These are phyloP conservation scores for Anthracocystis walkeri DNA, from an alignment of 1,284 basidiomycete genomes.

Conservation along the genomic window DNA sequence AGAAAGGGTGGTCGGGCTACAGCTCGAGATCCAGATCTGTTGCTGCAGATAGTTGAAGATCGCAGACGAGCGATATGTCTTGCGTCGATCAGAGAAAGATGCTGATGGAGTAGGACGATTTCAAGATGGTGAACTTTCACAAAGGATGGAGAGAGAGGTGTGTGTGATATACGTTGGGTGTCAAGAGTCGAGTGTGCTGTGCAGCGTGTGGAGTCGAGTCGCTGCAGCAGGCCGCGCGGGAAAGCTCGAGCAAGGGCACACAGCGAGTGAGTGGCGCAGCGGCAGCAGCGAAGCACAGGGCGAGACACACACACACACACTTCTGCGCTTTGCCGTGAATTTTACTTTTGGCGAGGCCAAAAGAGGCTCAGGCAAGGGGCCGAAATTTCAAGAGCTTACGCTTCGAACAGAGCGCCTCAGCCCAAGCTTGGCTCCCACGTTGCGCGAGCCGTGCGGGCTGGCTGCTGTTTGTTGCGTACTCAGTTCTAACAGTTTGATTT, in stretches of 20 bases:
- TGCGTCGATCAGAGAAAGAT: not conserved
- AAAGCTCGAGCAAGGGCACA: not conserved
- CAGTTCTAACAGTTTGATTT: too few species aligned
- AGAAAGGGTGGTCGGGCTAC: slow-evolving; percentile 3
- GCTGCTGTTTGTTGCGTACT: too few species aligned
- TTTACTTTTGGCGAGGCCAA: not conserved
- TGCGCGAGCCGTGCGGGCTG: not conserved
- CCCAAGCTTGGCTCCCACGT: not conserved
- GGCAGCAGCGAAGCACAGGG: slow-evolving; percentile 2
- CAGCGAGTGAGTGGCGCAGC: not conserved
- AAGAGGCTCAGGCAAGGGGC: not conserved
- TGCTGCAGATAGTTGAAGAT: not conserved
- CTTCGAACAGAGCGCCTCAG: not conserved
- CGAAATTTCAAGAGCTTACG: not conserved
- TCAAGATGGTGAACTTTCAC: not conserved
- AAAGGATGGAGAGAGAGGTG: not conserved
- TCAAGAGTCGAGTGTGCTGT: not conserved
- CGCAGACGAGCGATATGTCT: not conserved
- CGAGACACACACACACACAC: slow-evolving; percentile 9
- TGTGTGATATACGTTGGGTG: slow-evolving; percentile 1
- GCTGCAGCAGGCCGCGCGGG: not conserved
- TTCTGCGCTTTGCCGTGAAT: not conserved
- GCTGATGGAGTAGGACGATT: not conserved
- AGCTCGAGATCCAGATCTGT: not conserved
- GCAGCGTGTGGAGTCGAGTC: slow-evolving; percentile 7